Percentiles rank a stretch among this genome's conserved stretches.
Evolutionary conservation across 768 basidiomycete genomes (phyloP).

Genomic region (Sporobolomyces pararoseus): DNA sequence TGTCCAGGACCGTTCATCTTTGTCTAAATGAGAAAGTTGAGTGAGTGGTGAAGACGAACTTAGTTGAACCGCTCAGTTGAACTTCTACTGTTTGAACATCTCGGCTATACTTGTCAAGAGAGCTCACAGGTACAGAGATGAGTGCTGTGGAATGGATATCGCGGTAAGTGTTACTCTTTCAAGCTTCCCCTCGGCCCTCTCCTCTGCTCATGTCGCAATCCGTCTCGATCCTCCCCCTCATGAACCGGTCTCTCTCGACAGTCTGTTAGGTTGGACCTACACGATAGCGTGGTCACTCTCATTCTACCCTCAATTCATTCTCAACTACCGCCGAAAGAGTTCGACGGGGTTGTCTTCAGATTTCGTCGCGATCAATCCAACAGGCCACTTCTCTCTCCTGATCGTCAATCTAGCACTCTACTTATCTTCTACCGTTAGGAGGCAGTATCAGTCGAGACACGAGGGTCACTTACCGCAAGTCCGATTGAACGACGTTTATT

Average conservation of each 20-base stretch:
- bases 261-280: conserved; percentile 46
- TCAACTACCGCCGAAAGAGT: conserved; percentile 27
- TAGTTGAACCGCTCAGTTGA: too few species aligned
- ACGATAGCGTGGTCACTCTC: conserved; percentile 49
- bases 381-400: conserved; percentile 49
- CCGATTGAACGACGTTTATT: conserved; percentile 51
- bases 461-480: conserved; percentile 50
- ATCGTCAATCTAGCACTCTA: conserved; percentile 49
- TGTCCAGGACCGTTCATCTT: conserved; percentile 42
- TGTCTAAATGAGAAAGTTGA: conserved; percentile 4
- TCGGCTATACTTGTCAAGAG: too few species aligned
- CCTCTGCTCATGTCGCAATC: too few species aligned
- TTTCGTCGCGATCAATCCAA: conserved; percentile 51
- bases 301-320: conserved; percentile 33
- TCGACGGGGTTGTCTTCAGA: conserved; percentile 47
- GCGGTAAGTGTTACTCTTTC: too few species aligned
- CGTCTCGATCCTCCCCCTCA: not conserved
- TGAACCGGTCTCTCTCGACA: not conserved
- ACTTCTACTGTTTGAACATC: too few species aligned
- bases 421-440: conserved; percentile 46
- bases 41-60: not conserved
- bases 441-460: conserved; percentile 50
- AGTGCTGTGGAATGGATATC: too few species aligned
- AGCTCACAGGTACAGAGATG: too few species aligned
- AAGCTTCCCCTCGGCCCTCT: too few species aligned